Base-by-base conservation (phyloP, 1,139 yeast species). In the Candida anutae region DNA sequence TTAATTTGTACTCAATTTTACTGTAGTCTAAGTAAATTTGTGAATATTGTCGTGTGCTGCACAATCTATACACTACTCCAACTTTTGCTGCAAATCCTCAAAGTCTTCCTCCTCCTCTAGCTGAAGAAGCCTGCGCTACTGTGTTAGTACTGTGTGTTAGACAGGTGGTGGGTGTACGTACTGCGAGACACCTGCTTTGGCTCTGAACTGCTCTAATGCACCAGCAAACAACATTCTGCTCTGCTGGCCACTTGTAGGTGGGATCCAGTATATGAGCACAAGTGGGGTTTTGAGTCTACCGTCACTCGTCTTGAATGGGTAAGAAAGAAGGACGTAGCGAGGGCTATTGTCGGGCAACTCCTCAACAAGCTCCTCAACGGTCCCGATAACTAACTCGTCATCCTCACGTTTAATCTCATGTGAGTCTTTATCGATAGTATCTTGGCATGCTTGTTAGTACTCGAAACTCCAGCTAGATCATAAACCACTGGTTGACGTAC, bases 161-260 rank as follows among this genome's bases (percentile, higher is more conserved):
- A 6, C 11, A 2, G 8, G n/a, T 8, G 16, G 4, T 5, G 12
- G 19, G 13, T 22, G 39, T 43, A 69, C 76, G 33, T 52, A 69
- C 75, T 70, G 73, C 22, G 75, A 61, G 10, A 81, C 88, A 10
- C 90, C 88, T 12, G 94, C 83, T 44, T 78, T 78, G 30, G 72
- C 77, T 48, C 90, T 67, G 36, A 87, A 69, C 41, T 78, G 57
- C 46, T 87, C 95, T 16, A 83, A 72, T 1, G 94, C 94, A 2
- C 93, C 94, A 2, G 95, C 96, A 45, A 83, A 87, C 27, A 83
- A 57, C 95, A 87, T 87, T 48, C 80, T 73, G 47, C 71, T 62
- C 31, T 78, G 83, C 48, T 78, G 90, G 12, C 82, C 79, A 13
- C 87, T 69, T 0, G 95, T 83, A 15, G 78, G 79, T 3, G 96